Conservation (phyloP, 2,329 filamentous ascomycete species). For the Xylariaceae sp. region DNA sequence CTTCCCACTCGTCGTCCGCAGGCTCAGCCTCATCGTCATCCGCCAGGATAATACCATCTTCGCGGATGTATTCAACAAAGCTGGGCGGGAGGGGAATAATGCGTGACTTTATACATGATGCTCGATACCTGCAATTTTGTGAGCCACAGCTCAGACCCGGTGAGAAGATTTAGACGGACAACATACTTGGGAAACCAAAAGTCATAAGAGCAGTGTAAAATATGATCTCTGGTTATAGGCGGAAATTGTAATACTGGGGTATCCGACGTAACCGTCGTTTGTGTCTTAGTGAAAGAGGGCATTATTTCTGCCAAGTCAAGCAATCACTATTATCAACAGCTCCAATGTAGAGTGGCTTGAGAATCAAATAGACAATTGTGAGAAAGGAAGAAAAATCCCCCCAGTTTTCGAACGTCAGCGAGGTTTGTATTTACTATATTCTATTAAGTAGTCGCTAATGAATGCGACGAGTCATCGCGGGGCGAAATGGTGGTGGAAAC, state of each 20-base stretch:
- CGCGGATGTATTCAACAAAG: conserved; percentile 86
- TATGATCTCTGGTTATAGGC: conserved; percentile 82
- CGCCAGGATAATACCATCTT: conserved; percentile 90
- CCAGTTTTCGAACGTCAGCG: not conserved
- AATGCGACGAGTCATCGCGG: conserved; percentile 27
- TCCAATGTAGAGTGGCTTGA: not conserved
- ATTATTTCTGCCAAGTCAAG: conserved; percentile 25
- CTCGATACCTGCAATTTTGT: conserved; percentile 66
- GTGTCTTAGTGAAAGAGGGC: conserved; percentile 35
- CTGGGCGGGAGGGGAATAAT: conserved; percentile 76
- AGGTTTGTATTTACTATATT: not conserved
- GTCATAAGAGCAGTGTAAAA: conserved; percentile 93
- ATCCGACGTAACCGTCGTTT: conserved; percentile 28
- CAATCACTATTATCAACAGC: not conserved
- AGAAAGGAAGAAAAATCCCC: not conserved
- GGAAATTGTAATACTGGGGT: conserved; percentile 62
- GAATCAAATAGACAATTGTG: not conserved
- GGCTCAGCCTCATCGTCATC: conserved; percentile 68
- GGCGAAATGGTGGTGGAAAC: conserved; percentile 23
- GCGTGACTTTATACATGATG: conserved; percentile 82
- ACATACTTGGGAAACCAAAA: conserved; percentile 80
- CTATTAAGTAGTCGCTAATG: no score
- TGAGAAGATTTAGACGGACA: not conserved
- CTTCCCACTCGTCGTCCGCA: conserved; percentile 60
- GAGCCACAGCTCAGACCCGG: conserved; percentile 1